These are phyloP conservation scores for Starmerella kuoi DNA, from an alignment of 805 yeast species.

Conservation along the genomic window DNA sequence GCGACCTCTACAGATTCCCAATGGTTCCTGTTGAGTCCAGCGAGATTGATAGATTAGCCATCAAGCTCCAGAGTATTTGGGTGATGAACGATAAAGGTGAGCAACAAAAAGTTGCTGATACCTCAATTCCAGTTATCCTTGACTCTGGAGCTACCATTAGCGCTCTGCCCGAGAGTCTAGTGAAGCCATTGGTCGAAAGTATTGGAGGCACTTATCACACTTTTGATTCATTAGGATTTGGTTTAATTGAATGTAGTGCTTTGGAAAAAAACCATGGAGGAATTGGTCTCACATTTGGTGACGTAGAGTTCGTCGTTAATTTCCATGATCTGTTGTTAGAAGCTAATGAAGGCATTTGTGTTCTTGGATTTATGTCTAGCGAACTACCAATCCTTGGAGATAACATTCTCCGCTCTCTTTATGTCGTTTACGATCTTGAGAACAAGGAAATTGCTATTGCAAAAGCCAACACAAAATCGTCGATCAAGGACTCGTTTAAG, in stretches of 20 bases:
- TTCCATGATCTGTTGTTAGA: not conserved
- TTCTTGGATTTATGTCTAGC: not conserved
- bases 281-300: conserved; percentile 10
- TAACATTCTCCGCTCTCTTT: conserved; percentile 48
- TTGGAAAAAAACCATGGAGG: not conserved
- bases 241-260: conserved; percentile 10
- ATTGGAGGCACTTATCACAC: conserved; percentile 32
- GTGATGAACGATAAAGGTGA: conserved; percentile 1
- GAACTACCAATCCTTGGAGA: conserved; percentile 42
- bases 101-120: not conserved
- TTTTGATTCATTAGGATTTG: conserved; percentile 28
- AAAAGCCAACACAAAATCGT: conserved; percentile 29
- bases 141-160: conserved; percentile 20
- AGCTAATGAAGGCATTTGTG: not conserved
- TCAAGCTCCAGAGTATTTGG: conserved; percentile 10
- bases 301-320: conserved; percentile 11
- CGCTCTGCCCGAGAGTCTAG: conserved; percentile 19
- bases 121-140: conserved; percentile 11
- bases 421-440: conserved; percentile 54
- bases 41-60: conserved; percentile 7
- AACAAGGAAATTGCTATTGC: conserved; percentile 45
- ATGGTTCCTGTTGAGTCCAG: conserved; percentile 11
- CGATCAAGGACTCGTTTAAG: conserved; percentile 15
- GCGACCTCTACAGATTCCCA: conserved; percentile 22
- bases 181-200: conserved; percentile 20